Evolutionary conservation across 305 asterid genomes (phyloP).

Genomic region (Plantago lanceolata): DNA sequence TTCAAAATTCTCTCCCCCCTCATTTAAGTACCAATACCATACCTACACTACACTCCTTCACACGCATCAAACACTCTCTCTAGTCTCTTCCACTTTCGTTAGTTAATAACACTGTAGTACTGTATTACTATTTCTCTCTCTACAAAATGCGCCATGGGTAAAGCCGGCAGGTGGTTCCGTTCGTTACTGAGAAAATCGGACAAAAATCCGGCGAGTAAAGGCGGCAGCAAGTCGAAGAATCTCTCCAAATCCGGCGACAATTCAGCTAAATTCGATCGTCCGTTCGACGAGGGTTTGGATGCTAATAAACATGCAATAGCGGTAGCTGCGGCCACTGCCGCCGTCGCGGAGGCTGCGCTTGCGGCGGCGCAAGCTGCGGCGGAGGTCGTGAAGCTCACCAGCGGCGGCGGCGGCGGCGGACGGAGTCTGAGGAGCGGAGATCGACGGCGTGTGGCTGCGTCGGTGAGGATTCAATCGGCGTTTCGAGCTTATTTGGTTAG

Average conservation of each 20-base stretch:
- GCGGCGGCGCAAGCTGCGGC: constrained; percentile 98
- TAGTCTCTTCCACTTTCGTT: no score
- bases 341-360: constrained; percentile 92
- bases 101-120: not conserved
- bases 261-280: constrained; percentile 15
- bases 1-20: constrained; percentile 14
- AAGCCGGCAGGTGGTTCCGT: constrained; percentile 64
- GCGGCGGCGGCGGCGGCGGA: constrained; percentile 54
- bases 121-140: not conserved
- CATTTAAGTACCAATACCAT: constrained; percentile 23
- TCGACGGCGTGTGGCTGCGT: constrained; percentile 56
- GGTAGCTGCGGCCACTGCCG: constrained; percentile 96
- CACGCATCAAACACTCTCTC: not conserved
- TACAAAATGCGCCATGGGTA: constrained; percentile 60
- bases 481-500: constrained; percentile 85
- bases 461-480: constrained; percentile 81
- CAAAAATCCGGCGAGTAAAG: constrained; percentile 36
- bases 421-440: constrained; percentile 38
- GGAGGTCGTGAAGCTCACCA: constrained; percentile 67
- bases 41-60: not conserved
- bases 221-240: constrained; percentile 23
- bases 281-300: constrained; percentile 45
- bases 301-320: constrained; percentile 88
- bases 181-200: constrained; percentile 49
- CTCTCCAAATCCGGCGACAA: not conserved